Base-by-base conservation (phyloP, 140 eudicot species). In the Flaveria floridana region DNA sequence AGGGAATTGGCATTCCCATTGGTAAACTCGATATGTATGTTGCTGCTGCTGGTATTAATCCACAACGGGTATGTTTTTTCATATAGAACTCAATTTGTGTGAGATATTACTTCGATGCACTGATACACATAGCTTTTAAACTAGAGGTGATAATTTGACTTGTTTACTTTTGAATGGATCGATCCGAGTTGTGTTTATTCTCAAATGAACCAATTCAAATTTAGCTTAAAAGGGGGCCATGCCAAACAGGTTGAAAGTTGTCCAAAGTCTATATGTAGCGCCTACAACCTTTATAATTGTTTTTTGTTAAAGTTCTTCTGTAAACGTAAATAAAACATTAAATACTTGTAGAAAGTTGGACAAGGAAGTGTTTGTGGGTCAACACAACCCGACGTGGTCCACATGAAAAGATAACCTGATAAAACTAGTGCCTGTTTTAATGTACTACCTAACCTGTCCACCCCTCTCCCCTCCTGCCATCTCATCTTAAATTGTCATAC, bases 11-110 rank as follows among this genome's bases (percentile, higher is more conserved):
- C 19, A 95, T 95, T 75, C 99, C 99, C 3, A 91, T 95, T 53
- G 99, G 99, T 73, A 95, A 95, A 79, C 99, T 95, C 56, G 99
- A 95, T 82, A 86, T 95, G 88, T 95, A 95, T 89, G 97, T 95
- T 80, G 99, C 99, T 77, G 99, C 99, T 77, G 99, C 99, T 75
- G 99, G 99, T 61, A 95, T 95, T 81, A 91, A 95, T 84, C 99
- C 99, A 73, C 95, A 86, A 74, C 82, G 89, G 75, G 99, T 95
- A 91, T 87, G 96, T 46, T 20, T 62, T 21, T 64, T 30, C 47
- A 63, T 80, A n/a, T 47, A 68, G 34, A 66, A 55, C 47, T 64
- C 76, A 61, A 48, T 41, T 61, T 52, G n/a, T 68, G 72, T 69
- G 12, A 10, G 39, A 71, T 65, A 15, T 41, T 68, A 4, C 15